phyloP scores from a whole-genome alignment of 2,329 filamentous ascomycete genomes.

The Penicillium sp. region DNA sequence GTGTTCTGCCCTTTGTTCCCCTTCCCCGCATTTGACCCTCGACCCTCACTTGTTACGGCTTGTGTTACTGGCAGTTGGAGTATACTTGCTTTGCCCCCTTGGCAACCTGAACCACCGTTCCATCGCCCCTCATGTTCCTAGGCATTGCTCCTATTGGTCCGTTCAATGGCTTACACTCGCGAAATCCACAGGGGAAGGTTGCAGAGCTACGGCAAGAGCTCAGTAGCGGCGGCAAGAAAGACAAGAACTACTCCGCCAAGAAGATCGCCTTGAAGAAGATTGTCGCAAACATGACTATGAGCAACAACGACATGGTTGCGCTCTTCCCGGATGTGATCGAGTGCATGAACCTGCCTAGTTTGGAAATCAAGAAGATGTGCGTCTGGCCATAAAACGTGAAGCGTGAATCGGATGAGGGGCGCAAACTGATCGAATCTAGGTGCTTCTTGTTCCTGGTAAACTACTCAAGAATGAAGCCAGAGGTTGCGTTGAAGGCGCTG shows the following conservation, averaged over 20 bases:
- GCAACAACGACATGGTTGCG: slow-evolving; percentile 99
- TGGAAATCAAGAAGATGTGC: slow-evolving; percentile 99
- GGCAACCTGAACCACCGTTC: background rate
- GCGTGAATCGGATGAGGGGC: background rate
- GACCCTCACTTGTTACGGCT: slow-evolving; percentile 5
- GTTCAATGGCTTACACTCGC: slow-evolving; percentile 35
- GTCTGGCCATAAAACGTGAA: slow-evolving; percentile 10
- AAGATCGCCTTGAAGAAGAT: slow-evolving; percentile 99
- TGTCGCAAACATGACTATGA: slow-evolving; percentile 99
- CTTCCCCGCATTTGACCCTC: slow-evolving; percentile 22
- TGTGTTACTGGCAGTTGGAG: slow-evolving; percentile 1
- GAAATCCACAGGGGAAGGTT: slow-evolving; percentile 84
- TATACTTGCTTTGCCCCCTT: slow-evolving; percentile 5
- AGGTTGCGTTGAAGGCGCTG: slow-evolving; percentile 89
- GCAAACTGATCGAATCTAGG: slow-evolving; percentile 54
- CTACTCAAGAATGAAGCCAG: slow-evolving; percentile 91
- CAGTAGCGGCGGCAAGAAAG: slow-evolving; percentile 92
- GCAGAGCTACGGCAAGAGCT: slow-evolving; percentile 94
- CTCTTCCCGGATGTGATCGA: slow-evolving; percentile 92
- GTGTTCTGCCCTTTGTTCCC: slow-evolving; percentile 5
- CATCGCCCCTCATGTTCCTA: slow-evolving; percentile 30
- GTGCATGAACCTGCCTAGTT: slow-evolving; percentile 90
- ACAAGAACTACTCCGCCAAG: slow-evolving; percentile 92
- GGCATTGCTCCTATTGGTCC: slow-evolving; percentile 30
- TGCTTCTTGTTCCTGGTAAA: slow-evolving; percentile 98